Base-by-base conservation (phyloP, 139 green algal species). In the Parachlorella kessleri region DNA sequence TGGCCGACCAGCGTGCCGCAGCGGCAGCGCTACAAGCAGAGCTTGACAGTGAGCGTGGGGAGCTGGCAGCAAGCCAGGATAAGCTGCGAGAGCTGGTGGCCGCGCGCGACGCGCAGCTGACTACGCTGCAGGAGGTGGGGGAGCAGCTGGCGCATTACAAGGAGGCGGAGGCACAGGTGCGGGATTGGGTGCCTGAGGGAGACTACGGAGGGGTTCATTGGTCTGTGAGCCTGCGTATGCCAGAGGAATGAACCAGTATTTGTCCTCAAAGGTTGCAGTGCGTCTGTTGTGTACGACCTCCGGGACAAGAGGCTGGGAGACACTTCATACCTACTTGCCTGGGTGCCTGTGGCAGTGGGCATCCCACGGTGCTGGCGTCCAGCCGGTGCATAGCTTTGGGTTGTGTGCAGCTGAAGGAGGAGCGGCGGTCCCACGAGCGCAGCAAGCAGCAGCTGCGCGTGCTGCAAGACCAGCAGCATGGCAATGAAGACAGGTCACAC, bases 61-160 rank as follows among this genome's bases (percentile, higher is more conserved):
- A 42, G 40, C 41, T 10, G 37, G 75, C 75, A 0, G 75, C 65
- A 6, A 32, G 39, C 23, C 32, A 18, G 4, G 28, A 3, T 2
- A 65, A 73, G 39, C 21, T 41, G 4, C 63, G 73, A 42, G 65
- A 73, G 65, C 32, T 67, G 23, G 10, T 48, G 1, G 26, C 42
- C 0, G 66, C 53, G 35, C 37, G 48, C 6, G 33, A 75, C 41
- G 75, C 75, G 3, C 65, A 75, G 23, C 65, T 68, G 35, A 48
- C 48, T 3, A 73, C 75, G 0, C 64, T 80, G 6, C 30, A 26
- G 28, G 75, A 80, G 33, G n/a, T 80, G 33, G 75, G 59, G 21
- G 64, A 80, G 33, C 75, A 80, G 75, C 75, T 80, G 75, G 65
- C 65, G 3, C 41, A 40, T 8, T 65, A 37, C 28, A 38, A 66